Conservation (phyloP, 345 rosid species). For the Noccaea bulbosa region DNA sequence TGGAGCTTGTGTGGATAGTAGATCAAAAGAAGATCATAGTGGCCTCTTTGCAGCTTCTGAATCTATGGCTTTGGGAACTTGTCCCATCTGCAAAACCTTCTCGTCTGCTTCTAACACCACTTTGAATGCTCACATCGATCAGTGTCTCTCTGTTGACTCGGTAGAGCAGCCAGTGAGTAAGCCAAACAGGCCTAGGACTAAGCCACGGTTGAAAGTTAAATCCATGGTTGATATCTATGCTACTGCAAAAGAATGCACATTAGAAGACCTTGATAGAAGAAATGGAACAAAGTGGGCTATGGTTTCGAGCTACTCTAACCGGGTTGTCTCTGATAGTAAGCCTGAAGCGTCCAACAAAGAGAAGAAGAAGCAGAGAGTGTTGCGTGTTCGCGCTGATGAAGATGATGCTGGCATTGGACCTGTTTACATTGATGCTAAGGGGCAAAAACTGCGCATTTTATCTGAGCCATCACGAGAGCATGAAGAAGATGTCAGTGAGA, state of each 20-base stretch:
- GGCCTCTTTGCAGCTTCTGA: slow-evolving; percentile 47
- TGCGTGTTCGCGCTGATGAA: slow-evolving; percentile 43
- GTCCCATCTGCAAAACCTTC: slow-evolving; percentile 99
- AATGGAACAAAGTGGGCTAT: slow-evolving; percentile 47
- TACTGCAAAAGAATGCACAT: slow-evolving; percentile 59
- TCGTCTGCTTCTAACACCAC: slow-evolving; percentile 97
- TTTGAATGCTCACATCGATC: slow-evolving; percentile 97
- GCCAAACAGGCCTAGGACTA: slow-evolving; percentile 63
- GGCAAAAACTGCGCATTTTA: slow-evolving; percentile 84
- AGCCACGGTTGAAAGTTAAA: slow-evolving; percentile 67
- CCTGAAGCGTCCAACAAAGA: slow-evolving; percentile 43
- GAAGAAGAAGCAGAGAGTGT: slow-evolving; percentile 56
- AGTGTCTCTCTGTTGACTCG: slow-evolving; percentile 78
- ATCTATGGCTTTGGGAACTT: slow-evolving; percentile 56
- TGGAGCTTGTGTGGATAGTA: slow-evolving; percentile 56
- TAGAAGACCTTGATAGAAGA: slow-evolving; percentile 46
- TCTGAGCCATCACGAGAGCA: slow-evolving; percentile 51
- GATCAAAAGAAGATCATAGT: slow-evolving; percentile 61
- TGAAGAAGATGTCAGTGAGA: slow-evolving; percentile 33
- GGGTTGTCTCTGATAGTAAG: slow-evolving; percentile 45
- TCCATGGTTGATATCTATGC: slow-evolving; percentile 78
- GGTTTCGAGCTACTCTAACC: slow-evolving; percentile 50
- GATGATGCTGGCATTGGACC: slow-evolving; percentile 64
- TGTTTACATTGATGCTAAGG: slow-evolving; percentile 85
- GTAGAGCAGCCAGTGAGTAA: slow-evolving; percentile 61